Evolutionary conservation across 768 basidiomycete species (phyloP), one percentile per base, ranked within the genome.

Genomic region (Termitomyces sp.): DNA sequence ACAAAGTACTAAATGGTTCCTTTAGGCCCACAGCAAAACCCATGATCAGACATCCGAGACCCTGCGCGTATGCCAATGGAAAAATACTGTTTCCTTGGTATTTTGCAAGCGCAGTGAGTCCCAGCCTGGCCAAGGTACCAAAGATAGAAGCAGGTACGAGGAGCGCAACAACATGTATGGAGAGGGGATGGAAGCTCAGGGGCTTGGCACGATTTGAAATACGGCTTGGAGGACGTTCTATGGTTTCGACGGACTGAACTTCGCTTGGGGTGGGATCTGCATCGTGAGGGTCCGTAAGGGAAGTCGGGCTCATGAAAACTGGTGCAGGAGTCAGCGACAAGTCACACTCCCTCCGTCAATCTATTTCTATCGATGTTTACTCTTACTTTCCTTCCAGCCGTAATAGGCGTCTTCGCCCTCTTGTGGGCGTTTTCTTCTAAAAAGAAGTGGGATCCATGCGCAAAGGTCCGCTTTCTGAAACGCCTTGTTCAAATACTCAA

Each of bases 31-130:
- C 65, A 8, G 79, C 80, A 53, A 92, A 72, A 2, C 97, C 97
- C 94, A 99, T 98, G 29, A 96, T 74, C 53, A 94, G 75, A 72
- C 95, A 98, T 18, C 97, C 97, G 0, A 87, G 73, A 0, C 85
- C 89, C 69, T 99, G 96, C 0, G 84, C 79, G 75, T 94, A 98
- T 4, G 87, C 84, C 24, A 98, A 74, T 2, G 90, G 77, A 67
- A 94, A 98, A 5, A 98, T 84, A 61, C 84, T 80, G 44, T 79
- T 70, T 1, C 90, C 92, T 37, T 86, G 78, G 63, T 92, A 98
- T 0, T 79, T 83, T 20, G 79, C 80, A 46, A 98, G 73, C 7
- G 91, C 89, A 29, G 80, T 68, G 8, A 97, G 69, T 0, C 95
- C 95, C 5, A 98, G 73, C 36, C 95, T 78, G 12, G 88, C 85